Evolutionary conservation across 148 eudicot genomes (phyloP), one percentile per base, ranked within the genome.

Genomic region (Persicaria tinctoria): DNA sequence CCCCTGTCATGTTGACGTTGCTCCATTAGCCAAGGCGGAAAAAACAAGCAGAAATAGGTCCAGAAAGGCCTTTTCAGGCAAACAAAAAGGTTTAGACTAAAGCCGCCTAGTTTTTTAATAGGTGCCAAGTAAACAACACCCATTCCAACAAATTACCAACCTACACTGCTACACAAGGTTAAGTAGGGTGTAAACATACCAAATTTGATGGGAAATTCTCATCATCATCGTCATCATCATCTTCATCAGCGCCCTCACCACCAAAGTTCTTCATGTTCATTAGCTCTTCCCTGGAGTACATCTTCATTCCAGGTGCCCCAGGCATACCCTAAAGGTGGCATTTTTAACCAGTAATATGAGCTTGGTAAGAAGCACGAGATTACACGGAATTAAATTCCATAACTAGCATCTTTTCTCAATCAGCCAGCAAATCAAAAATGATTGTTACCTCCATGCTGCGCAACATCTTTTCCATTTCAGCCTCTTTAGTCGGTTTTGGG

Each of bases 271-370:
- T 76, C 80, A 74, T 77, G 80, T 86, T 86, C 97, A 90, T 92
- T 79, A 95, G 81, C 71, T 95, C 96, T 68, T 95, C 98, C 85
- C 98, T 76, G 0, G 96, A 95, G 79, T 87, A 95, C 98, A 92
- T 92, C 77, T 95, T 85, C 97, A 92, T 95, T 77, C 92, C 87
- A 3, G 98, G 97, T 8, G 98, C 97, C 79, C 98, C 98, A 48
- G 98, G 98, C 83, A 95, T 86, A 75, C 98, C 96, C 98, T 93
- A 73, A 71, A 78, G n/a, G 73, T 46, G 76, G 12, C 51, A 17
- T 48, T 17, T 8, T 17, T 8, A 48, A 18, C 18, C 54, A 71
- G 18, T 13, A 71, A n/a, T 27, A 71, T 18, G 14, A 71, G 74
- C 5, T n/a, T 71, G 41, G 54, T n/a, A 47, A 46, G n/a, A 45